Base-by-base conservation (phyloP, 1,284 basidiomycete genomes). In the Takashimella koratensis region DNA sequence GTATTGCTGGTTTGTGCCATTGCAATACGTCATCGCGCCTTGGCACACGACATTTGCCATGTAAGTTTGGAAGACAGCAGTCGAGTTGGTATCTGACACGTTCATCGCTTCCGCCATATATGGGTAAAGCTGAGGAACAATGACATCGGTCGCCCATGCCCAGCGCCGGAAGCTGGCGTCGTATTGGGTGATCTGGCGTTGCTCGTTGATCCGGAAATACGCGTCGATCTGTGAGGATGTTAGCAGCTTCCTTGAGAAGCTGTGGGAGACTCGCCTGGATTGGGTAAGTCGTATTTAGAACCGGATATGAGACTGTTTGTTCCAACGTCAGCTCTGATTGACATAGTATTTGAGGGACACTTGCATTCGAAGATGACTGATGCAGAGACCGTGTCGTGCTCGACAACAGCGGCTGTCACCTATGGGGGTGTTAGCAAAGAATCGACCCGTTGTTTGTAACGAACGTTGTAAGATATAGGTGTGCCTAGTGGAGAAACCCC, bases 211-310 rank as follows among this genome's bases (percentile, higher is more conserved):
- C 4, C 25, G 30, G 13, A 61, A 49, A 48, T 49, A 65, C 12
- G 51, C 52, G 41, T 63, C 59, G 45, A 63, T 51, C 54, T 63
- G 44, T 19, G 26, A 43, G n/a, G n/a, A n/a, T n/a, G n/a, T n/a
- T 42, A 41, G 39, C 16, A 13, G 39, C 16, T 13, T 41, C 5
- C n/a, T 41, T 16, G 40, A 20, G 40, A 41, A 6, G 40, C n/a
- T 41, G 40, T 6, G 40, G 40, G 40, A 20, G 13, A 20, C n/a
- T n/a, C n/a, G n/a, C n/a, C n/a, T n/a, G n/a, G n/a, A n/a, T n/a
- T n/a, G n/a, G n/a, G n/a, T n/a, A n/a, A n/a, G n/a, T n/a, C n/a
- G n/a, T n/a, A n/a, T n/a, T n/a, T n/a, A n/a, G n/a, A n/a, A n/a
- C n/a, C n/a, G n/a, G n/a, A n/a, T n/a, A n/a, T n/a, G n/a, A n/a